Conservation (phyloP, 805 yeast genomes). For the Candida sonorensis region DNA sequence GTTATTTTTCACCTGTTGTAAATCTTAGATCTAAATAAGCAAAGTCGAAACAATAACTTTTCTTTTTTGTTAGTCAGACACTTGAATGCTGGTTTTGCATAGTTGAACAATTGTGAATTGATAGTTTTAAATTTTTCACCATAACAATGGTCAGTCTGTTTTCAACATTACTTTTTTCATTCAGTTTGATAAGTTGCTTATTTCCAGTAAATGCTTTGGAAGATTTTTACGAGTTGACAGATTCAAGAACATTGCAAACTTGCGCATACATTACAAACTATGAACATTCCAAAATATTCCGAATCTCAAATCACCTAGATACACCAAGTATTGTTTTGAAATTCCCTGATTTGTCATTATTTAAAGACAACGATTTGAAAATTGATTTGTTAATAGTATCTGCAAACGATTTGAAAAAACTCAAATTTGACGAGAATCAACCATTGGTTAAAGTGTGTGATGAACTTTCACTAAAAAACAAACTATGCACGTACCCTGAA, state of each 20-base stretch:
- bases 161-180: too few species aligned
- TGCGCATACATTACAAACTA: slow-evolving; percentile 26
- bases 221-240: slow-evolving; percentile 17
- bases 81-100: too few species aligned
- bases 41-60: too few species aligned
- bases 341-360: slow-evolving; percentile 7
- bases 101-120: too few species aligned
- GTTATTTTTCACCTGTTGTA: too few species aligned
- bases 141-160: too few species aligned
- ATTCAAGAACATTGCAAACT: slow-evolving; percentile 19
- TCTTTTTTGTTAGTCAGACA: too few species aligned
- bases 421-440: slow-evolving; percentile 16
- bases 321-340: slow-evolving; percentile 17
- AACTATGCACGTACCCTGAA: slow-evolving; percentile 17
- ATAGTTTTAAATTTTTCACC: too few species aligned
- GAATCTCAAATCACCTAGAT: slow-evolving; percentile 11
- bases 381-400: slow-evolving; percentile 20
- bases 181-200: neutral
- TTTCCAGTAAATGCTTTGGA: slow-evolving; percentile 9
- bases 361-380: slow-evolving; percentile 1
- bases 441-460: slow-evolving; percentile 26
- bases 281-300: slow-evolving; percentile 11
- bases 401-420: slow-evolving; percentile 18
- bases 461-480: slow-evolving; percentile 17
- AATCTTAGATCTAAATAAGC: too few species aligned